Percentiles rank a stretch among this genome's conserved stretches.
Conservation (phyloP, 2,329 filamentous ascomycete genomes). For the Cladophialophora chaetospira region DNA sequence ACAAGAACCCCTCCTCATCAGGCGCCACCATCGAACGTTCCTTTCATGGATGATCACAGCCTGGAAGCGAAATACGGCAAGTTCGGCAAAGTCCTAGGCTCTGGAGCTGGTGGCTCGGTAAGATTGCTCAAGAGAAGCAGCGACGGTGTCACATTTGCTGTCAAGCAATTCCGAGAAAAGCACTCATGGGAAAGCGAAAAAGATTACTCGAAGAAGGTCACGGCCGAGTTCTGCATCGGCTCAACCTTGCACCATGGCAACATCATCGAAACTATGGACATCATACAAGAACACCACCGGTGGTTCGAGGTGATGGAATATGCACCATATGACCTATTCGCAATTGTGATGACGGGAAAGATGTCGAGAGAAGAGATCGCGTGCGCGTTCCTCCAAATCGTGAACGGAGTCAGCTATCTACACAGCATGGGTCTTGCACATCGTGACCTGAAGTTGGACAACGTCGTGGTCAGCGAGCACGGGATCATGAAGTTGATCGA, state of each 20-base stretch:
- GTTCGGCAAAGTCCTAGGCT: slow-evolving; percentile 88
- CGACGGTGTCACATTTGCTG: slow-evolving; percentile 91
- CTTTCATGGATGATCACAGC: slow-evolving; percentile 92
- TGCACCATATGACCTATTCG: slow-evolving; percentile 92
- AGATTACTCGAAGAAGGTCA: slow-evolving; percentile 97
- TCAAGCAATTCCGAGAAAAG: slow-evolving; percentile 91
- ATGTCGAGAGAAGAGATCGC: slow-evolving; percentile 90
- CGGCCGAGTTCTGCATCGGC: slow-evolving; percentile 96
- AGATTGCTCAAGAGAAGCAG: slow-evolving; percentile 90
- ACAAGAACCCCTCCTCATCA: slow-evolving; percentile 59
- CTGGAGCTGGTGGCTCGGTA: slow-evolving; percentile 92
- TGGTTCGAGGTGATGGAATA: slow-evolving; percentile 99
- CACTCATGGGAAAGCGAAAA: slow-evolving; percentile 92
- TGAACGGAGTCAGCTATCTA: slow-evolving; percentile 91
- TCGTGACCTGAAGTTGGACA: slow-evolving; percentile 93
- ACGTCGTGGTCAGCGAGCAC: slow-evolving; percentile 92
- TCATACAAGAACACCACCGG: slow-evolving; percentile 87
- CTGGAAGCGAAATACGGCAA: slow-evolving; percentile 92
- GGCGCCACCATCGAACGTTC: slow-evolving; percentile 57
- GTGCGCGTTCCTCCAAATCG: slow-evolving; percentile 89
- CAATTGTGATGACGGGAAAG: slow-evolving; percentile 97
- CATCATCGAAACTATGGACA: slow-evolving; percentile 96
- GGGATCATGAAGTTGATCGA: slow-evolving; percentile 99
- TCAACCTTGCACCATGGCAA: slow-evolving; percentile 97
- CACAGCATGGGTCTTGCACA: slow-evolving; percentile 95